Conservation (phyloP, 495 filamentous ascomycete species). For the Pseudevernia furfuracea region DNA sequence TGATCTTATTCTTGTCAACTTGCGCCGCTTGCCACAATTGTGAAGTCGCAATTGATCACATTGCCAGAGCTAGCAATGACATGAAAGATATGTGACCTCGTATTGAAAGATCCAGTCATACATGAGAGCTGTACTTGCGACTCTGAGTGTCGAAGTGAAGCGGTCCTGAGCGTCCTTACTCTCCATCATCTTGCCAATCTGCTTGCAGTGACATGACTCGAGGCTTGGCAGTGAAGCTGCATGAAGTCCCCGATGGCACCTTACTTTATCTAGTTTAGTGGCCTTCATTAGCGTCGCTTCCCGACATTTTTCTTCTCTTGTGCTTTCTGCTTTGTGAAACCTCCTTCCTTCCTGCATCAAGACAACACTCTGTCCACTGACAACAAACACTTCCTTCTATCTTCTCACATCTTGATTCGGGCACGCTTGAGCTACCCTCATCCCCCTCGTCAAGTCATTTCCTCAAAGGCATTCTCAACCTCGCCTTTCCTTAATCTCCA, state of each 20-base stretch:
- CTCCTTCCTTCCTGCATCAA: constrained; percentile 17
- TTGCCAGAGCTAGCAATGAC: neutral
- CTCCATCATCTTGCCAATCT: neutral
- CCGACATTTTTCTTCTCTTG: constrained; percentile 17
- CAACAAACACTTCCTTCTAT: constrained; percentile 24
- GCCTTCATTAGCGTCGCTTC: neutral
- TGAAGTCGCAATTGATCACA: neutral
- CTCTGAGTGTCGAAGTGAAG: neutral
- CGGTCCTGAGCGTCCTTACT: too few species aligned
- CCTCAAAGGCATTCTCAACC: constrained; percentile 43
- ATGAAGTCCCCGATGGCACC: neutral
- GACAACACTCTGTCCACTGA: constrained; percentile 18
- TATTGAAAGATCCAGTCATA: neutral
- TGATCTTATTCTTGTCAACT: too few species aligned
- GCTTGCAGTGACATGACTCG: neutral
- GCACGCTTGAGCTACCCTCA: constrained; percentile 76
- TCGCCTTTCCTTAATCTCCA: constrained; percentile 32
- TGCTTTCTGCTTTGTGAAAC: neutral
- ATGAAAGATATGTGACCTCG: neutral
- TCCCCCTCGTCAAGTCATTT: constrained; percentile 43
- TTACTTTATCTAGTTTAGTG: constrained; percentile 6
- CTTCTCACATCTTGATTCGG: constrained; percentile 51
- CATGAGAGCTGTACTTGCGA: constrained; percentile 1
- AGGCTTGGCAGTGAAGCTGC: constrained; percentile 1
- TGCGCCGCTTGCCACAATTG: neutral